Evolutionary conservation across 768 basidiomycete genomes (phyloP), one percentile per base, ranked within the genome.

Genomic region (Fomitopsis serialis): DNA sequence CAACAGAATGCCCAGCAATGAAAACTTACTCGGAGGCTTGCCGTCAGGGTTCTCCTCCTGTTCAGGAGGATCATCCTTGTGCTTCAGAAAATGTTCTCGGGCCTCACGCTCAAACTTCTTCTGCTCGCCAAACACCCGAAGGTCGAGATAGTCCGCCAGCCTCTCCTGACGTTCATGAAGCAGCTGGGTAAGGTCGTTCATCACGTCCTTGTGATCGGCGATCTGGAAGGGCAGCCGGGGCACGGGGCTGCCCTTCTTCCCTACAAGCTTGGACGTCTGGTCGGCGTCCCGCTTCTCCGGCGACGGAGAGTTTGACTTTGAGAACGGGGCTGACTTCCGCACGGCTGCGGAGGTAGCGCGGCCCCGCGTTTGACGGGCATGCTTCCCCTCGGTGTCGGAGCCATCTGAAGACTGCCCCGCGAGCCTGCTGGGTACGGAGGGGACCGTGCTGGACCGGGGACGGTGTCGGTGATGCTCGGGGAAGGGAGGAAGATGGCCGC

Each of bases 131-230:
- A 62, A 45, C 11, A 52, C 53, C 10, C 54, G 58, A 3, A 61
- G 56, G 22, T 64, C 63, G 15, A 64, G 49, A 44, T 56, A 57
- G 34, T 60, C 63, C 36, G 54, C 56, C 8, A 65, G 21, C 37
- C 45, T 56, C 43, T 54, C 22, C 42, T 54, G 52, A 23, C 59
- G 53, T 29, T 19, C 45, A 22, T 48, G 45, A 47, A 62, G 55
- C 23, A 51, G 32, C 7, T 43, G 44, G 42, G 36, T 45, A 35
- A 58, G 45, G 12, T 45, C 46, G 22, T 54, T 51, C 48, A 57
- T 50, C 40, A 54, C 54, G 2, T 24, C 36, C 2, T 44, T 40
- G 32, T 53, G 54, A 48, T 57, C 52, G 5, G 52, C 21, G n/a
- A 54, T 44, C 37, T 50, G 29, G 45, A 49, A 55, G 9, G 42